Evolutionary conservation across 495 filamentous ascomycete genomes (phyloP).

Genomic region (Neurospora discreta): DNA sequence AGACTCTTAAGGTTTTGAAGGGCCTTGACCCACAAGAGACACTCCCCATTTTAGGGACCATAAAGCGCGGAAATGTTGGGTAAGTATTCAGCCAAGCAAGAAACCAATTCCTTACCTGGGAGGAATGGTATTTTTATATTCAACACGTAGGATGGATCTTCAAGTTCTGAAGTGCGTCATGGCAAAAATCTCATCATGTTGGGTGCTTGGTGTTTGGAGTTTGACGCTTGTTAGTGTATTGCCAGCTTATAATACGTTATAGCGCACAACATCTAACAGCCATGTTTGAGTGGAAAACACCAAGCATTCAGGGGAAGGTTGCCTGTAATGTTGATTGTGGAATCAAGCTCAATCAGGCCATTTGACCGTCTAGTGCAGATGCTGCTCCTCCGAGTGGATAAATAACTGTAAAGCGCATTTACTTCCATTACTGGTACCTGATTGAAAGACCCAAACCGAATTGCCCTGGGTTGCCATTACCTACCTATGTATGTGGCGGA

Average conservation of each 20-base stretch:
- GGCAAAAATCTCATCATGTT: neutral
- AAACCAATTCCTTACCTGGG: fast-evolving
- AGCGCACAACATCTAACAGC: neutral
- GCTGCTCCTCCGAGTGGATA: no score
- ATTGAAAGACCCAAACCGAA: neutral
- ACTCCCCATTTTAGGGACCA: neutral
- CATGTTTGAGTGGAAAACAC: neutral
- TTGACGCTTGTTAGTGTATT: neutral
- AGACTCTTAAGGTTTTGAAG: neutral
- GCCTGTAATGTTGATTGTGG: neutral
- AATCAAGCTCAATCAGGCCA: neutral
- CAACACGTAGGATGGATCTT: neutral
- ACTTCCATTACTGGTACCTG: neutral
- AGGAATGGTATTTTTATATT: neutral
- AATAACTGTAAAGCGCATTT: no score
- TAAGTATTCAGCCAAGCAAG: fast-evolving
- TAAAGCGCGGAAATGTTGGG: no score
- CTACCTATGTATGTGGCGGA: neutral
- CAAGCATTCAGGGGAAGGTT: neutral
- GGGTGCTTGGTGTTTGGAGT: neutral
- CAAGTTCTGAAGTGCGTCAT: neutral
- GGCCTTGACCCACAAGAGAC: neutral
- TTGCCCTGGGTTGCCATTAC: no score
- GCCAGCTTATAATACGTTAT: neutral
- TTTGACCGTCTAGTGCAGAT: neutral